Evolutionary conservation across 2,329 filamentous ascomycete genomes (phyloP), one percentile per base, ranked within the genome.

Genomic region (Cadophora malorum): DNA sequence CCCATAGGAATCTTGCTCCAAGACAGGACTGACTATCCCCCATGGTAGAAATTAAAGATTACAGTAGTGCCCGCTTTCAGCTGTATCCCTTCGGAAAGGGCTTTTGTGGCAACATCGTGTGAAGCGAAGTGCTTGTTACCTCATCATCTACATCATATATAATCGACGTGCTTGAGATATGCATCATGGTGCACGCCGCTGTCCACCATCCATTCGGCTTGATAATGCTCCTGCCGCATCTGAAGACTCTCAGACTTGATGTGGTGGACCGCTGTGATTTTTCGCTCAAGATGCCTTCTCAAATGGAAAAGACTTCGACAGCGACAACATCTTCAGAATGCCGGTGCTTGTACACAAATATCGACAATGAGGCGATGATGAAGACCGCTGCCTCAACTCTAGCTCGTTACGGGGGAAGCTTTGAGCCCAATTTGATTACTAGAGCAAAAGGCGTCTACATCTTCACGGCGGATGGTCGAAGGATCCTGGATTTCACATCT

Each of bases 401-500:
- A 19, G 70, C 71, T 58, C 68, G 72, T 41, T 74, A 55, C 28
- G 73, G 73, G 21, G 70, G 71, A 4, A 70, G 35, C 4, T 74
- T 76, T 67, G 69, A 66, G 10, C 68, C 73, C 19, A 52, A 61
- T 16, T 53, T 76, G 19, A 73, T 76, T 16, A 53, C 68, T 19
- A 63, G 67, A 9, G 73, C 74, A 2, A 66, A 67, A 31, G 74
- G 72, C 1, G 55, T 73, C 45, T 74, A 71, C 28, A 69, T 87
- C 23, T 86, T 83, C 72, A 81, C 82, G 52, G 75, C 78, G 0
- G 70, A 75, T 3, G 80, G 80, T 21, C 79, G 80, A 16, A 76
- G 79, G 60, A 82, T 88, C 64, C 80, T 88, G 0, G 86, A 89
- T 76, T 88, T 83, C 78, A 89, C 86, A 0, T 88, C 86, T 0